phyloP scores from a whole-genome alignment of 169 alveolate genomes.

The Plasmodium gonderi region DNA sequence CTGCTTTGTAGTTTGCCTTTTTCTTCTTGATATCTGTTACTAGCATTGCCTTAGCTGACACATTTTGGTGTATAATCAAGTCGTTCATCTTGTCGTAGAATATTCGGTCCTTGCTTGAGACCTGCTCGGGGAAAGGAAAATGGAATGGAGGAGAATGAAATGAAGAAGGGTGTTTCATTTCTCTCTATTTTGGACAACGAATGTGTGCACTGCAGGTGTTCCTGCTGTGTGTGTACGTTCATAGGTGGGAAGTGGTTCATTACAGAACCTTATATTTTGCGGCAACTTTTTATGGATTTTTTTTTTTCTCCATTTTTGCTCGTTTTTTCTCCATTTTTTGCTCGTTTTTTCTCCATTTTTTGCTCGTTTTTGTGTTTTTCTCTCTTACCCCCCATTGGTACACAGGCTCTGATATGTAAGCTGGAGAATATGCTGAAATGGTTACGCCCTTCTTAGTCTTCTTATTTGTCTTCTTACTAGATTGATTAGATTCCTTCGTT shows the following conservation, averaged over 20 bases:
- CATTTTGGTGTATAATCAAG: constrained; percentile 61
- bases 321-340: background rate
- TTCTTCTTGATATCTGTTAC: constrained; percentile 58
- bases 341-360: background rate
- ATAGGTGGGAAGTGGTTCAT: background rate
- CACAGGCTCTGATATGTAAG: constrained; percentile 66
- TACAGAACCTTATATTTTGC: no score
- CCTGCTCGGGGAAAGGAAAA: background rate
- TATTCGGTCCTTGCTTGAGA: constrained; percentile 40
- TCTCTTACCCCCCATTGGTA: constrained; percentile 71
- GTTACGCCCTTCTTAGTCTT: background rate
- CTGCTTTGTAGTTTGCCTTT: constrained; percentile 41
- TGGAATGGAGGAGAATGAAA: background rate
- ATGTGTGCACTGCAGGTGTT: no score
- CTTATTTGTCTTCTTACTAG: background rate
- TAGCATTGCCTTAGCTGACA: constrained; percentile 31
- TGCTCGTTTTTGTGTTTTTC: background rate
- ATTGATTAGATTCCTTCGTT: background rate
- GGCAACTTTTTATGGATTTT: no score
- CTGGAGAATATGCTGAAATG: constrained; percentile 68
- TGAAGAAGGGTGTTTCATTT: no score
- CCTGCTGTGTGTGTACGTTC: no score
- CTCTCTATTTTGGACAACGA: no score
- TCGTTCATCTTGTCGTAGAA: constrained; percentile 70
- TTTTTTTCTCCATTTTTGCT: background rate